A percentile compares a stretch with the other conserved stretches of the same genome.
Evolutionary conservation across 805 yeast species (phyloP).

Genomic region (Pichia heedii): DNA sequence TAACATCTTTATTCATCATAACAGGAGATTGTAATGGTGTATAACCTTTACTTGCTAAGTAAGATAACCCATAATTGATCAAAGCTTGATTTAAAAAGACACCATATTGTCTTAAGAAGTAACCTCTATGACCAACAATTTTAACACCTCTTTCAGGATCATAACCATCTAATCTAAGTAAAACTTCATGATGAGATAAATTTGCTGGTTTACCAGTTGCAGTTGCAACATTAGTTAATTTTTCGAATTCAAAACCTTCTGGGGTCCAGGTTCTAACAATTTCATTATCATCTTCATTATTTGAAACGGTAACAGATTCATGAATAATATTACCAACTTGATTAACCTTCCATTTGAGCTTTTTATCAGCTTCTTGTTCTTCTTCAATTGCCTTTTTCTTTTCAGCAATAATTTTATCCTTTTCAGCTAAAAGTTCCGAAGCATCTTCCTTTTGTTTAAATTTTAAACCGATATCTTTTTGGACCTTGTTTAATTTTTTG

Average conservation of each 20-base stretch:
- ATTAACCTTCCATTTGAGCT: conserved; percentile 72
- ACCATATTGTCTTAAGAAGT: conserved; percentile 89
- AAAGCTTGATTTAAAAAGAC: conserved; percentile 97
- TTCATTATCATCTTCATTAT: conserved; percentile 87
- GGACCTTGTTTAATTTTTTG: conserved; percentile 80
- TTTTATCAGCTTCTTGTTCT: conserved; percentile 75
- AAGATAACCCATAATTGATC: conserved; percentile 88
- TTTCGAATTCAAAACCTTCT: conserved; percentile 41
- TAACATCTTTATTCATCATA: conserved; percentile 98
- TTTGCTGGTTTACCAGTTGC: conserved; percentile 69
- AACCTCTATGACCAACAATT: conserved; percentile 97
- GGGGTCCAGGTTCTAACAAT: conserved; percentile 85
- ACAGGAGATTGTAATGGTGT: conserved; percentile 95
- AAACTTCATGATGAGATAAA: conserved; percentile 91
- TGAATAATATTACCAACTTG: conserved; percentile 92
- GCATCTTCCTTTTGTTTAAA: conserved; percentile 96
- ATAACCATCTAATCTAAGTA: conserved; percentile 91
- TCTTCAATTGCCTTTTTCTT: conserved; percentile 56
- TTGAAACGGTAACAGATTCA: conserved; percentile 77
- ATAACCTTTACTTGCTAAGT: conserved; percentile 67
- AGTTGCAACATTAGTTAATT: conserved; percentile 57
- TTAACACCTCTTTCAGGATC: conserved; percentile 99
- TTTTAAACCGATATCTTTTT: conserved; percentile 87
- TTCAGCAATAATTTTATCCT: conserved; percentile 62
- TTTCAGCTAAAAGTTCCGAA: conserved; percentile 66